These are phyloP conservation scores for Fusarium sp. DNA, from an alignment of 2,329 filamentous ascomycete species.

Conservation along the genomic window DNA sequence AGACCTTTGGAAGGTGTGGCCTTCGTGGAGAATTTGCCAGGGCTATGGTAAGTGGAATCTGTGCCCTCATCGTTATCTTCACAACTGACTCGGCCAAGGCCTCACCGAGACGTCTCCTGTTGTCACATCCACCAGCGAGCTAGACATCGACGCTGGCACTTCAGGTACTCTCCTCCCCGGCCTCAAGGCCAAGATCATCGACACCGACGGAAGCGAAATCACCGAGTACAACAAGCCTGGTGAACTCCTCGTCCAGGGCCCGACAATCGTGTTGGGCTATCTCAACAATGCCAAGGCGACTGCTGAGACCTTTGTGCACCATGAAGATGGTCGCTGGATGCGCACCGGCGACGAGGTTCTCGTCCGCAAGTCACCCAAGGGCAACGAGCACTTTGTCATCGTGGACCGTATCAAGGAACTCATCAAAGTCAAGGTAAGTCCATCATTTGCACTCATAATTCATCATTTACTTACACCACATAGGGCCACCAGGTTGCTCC, in stretches of 20 bases:
- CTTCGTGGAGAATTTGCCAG: slow-evolving; percentile 74
- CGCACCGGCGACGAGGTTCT: slow-evolving; percentile 88
- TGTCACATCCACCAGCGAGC: slow-evolving; percentile 65
- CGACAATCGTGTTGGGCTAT: slow-evolving; percentile 84
- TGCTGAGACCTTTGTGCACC: slow-evolving; percentile 77
- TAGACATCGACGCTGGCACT: slow-evolving; percentile 75
- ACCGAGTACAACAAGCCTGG: slow-evolving; percentile 78
- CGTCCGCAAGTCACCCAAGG: slow-evolving; percentile 70
- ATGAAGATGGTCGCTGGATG: slow-evolving; percentile 80
- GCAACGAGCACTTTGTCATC: slow-evolving; percentile 85
- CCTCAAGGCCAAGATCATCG: slow-evolving; percentile 72
- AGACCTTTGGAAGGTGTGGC: slow-evolving; percentile 70
- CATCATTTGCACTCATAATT: accelerated
- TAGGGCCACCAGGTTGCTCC: slow-evolving; percentile 83
- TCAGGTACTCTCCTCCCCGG: slow-evolving; percentile 76
- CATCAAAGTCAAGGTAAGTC: slow-evolving; percentile 78
- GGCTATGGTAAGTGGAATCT: slow-evolving; percentile 71
- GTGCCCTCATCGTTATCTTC: accelerated
- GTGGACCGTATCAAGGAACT: slow-evolving; percentile 80
- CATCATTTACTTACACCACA: background rate
- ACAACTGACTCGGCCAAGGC: slow-evolving; percentile 54
- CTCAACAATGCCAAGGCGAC: slow-evolving; percentile 88
- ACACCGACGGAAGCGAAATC: slow-evolving; percentile 74
- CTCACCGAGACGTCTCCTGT: slow-evolving; percentile 81
- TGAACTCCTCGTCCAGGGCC: slow-evolving; percentile 83